Base-by-base conservation (phyloP, 2,329 filamentous ascomycete genomes). In the Nannizziopsis barbatae region DNA sequence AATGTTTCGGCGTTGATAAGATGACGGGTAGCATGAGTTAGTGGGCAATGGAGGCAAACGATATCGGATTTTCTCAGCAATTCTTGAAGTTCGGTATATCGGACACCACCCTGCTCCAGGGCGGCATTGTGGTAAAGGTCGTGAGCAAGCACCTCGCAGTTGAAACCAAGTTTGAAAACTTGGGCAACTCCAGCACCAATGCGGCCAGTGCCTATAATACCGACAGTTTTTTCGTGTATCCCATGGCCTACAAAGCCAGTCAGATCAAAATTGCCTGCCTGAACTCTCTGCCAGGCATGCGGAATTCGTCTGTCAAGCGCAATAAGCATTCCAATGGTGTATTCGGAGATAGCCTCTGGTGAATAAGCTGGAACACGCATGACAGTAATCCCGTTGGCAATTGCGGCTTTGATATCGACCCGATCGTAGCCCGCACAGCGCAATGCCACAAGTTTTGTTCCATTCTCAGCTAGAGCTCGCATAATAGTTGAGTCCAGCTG, bases 351-450 rank as follows among this genome's bases (percentile, higher is more conserved):
- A 1, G 80, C 77, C 62, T 84, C 77, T 50, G 81, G 81, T 6
- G 79, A 80, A 65, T 84, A 84, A 2, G 77, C 75, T 1, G 81
- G 80, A 31, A 84, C 80, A 51, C 80, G 79, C 55, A 79, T 78
- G 39, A 83, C 79, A 57, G 76, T 75, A 54, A 84, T 65, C 49
- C 74, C 73, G 2, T 78, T 70, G 15, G 62, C 58, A 55, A 72
- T 67, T 47, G 81, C 81, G 1, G 70, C 66, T 14, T 62, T 60
- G 17, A 84, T 73, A 58, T 84, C 76, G 50, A 84, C 75, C 56
- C 82, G 78, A 67, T 84, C 83, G 70, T 72, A 82, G 49, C 81
- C 81, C 1, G 81, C 81, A 62, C 81, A 84, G 45, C 81, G 78
- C 48, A 84, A 70, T 18, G 83, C 73, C 53, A 84, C 70, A 45